Conservation (phyloP, 768 basidiomycete genomes). For the Lentinula edodes region DNA sequence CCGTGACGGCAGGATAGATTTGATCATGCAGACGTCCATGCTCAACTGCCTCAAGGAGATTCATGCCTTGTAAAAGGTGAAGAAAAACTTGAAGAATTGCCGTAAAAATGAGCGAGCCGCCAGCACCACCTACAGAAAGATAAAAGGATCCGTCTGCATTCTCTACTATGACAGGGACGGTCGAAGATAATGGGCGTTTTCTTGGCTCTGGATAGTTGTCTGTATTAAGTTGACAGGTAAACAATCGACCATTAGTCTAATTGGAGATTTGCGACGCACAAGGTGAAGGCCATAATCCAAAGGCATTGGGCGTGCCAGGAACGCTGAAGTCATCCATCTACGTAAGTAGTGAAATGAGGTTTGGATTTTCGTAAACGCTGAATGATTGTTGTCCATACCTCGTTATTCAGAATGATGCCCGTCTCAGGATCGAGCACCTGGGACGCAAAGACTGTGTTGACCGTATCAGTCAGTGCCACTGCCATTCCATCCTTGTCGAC, state of each 20-base stretch:
- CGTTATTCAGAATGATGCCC: constrained; percentile 87
- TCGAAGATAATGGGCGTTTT: constrained; percentile 91
- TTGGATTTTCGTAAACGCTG: no score
- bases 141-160: constrained; percentile 67
- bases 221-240: constrained; percentile 19
- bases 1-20: constrained; percentile 45
- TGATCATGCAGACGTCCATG: constrained; percentile 62
- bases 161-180: constrained; percentile 74
- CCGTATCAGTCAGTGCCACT: constrained; percentile 80
- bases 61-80: constrained; percentile 77
- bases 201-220: constrained; percentile 86
- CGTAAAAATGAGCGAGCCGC: constrained; percentile 82
- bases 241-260: constrained; percentile 1
- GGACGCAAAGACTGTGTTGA: constrained; percentile 89
- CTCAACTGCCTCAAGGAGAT: constrained; percentile 60
- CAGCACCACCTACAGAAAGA: constrained; percentile 76
- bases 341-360: background rate
- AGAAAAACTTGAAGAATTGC: constrained; percentile 75
- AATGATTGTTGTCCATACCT: constrained; percentile 35
- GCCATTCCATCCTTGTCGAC: constrained; percentile 86
- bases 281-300: constrained; percentile 78
- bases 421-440: constrained; percentile 82
- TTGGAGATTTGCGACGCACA: constrained; percentile 34
- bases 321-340: constrained; percentile 92
- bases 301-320: constrained; percentile 78